These are phyloP conservation scores for Platanthera guangdongensis DNA, from an alignment of 106 monocot species.

Conservation along the genomic window DNA sequence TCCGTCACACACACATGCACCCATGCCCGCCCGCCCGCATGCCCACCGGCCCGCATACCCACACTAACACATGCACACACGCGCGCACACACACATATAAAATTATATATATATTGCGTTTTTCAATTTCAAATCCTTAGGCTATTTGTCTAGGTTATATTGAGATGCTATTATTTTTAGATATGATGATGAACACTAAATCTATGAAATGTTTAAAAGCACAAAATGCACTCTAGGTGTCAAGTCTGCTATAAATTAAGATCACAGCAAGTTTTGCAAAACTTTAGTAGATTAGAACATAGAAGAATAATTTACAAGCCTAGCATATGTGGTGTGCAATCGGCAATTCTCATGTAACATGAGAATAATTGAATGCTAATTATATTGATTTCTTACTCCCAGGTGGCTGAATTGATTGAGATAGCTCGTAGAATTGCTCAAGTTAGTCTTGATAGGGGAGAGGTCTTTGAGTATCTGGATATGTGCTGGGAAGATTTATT, in stretches of 20 bases:
- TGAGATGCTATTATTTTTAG: not conserved
- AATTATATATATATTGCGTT: too few species aligned
- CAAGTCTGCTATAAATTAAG: not conserved
- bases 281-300: not conserved
- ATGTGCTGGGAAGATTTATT: constrained; percentile 26
- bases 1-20: too few species aligned
- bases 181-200: not conserved
- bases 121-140: too few species aligned
- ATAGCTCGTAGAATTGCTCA: constrained; percentile 38
- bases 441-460: constrained; percentile 22
- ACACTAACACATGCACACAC: too few species aligned
- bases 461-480: constrained; percentile 17
- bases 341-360: not conserved
- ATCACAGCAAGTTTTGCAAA: not conserved
- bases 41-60: too few species aligned
- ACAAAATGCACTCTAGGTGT: not conserved
- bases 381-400: constrained; percentile 7
- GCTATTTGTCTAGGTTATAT: not conserved
- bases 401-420: constrained; percentile 43
- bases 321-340: not conserved
- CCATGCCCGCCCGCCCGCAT: too few species aligned
- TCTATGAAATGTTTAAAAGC: not conserved
- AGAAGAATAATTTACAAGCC: not conserved
- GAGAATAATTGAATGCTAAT: not conserved
- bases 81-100: too few species aligned